Conservation (phyloP, 1,284 basidiomycete genomes). For the Microbotryum scabiosae region DNA sequence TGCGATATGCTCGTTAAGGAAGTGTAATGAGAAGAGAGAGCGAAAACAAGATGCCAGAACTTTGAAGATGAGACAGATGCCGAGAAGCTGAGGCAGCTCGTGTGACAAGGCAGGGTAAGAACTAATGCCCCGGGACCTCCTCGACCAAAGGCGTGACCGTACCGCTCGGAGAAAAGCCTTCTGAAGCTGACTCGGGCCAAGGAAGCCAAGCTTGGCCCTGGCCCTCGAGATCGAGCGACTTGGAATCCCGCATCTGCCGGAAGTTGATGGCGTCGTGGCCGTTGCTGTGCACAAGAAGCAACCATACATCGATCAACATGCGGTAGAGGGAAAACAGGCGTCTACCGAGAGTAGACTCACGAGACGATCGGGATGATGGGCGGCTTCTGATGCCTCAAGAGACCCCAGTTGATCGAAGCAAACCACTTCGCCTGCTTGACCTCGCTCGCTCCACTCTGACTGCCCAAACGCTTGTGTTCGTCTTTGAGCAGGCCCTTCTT, state of each 20-base stretch:
- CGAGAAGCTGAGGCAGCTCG: no score
- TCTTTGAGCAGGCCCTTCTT: constrained; percentile 86
- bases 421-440: constrained; percentile 99
- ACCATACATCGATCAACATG: background rate
- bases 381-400: constrained; percentile 83
- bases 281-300: constrained; percentile 1
- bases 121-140: no score
- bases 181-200: constrained; percentile 21
- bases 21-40: background rate
- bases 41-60: background rate
- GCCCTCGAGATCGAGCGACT: constrained; percentile 74
- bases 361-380: constrained; percentile 52
- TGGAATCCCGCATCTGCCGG: constrained; percentile 78
- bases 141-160: no score
- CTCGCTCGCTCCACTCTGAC: constrained; percentile 88
- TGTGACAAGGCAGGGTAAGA: constrained; percentile 22
- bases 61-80: background rate
- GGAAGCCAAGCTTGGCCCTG: constrained; percentile 32
- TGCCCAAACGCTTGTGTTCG: constrained; percentile 79
- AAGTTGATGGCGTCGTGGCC: constrained; percentile 57
- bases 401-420: constrained; percentile 87
- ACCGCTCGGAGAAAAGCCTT: constrained; percentile 5
- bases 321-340: background rate
- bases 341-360: constrained; percentile 15
- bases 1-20: background rate